Evolutionary conservation across 306 rosid genomes (phyloP), one percentile per base, ranked within the genome.

Genomic region (Myrica gale): DNA sequence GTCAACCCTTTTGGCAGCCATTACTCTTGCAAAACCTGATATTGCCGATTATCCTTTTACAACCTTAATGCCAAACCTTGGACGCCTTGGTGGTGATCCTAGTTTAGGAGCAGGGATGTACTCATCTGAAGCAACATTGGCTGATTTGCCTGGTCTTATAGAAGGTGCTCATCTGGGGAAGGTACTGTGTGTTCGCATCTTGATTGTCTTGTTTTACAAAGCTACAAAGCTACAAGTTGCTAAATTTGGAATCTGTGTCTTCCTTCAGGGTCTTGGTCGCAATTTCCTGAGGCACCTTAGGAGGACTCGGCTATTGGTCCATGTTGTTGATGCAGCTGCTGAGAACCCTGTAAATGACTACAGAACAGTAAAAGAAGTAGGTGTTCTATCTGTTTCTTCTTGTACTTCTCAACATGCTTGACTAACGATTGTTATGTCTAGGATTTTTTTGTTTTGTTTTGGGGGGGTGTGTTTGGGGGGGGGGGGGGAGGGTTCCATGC

Each of bases 131-230:
- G 97, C 97, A 78, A 96, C 99, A 37, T 79, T 96, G 79, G 99
- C 97, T 77, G 99, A 96, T 88, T 86, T 96, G 84, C 99, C 99
- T 57, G 99, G 99, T 77, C 98, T 96, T 78, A 96, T 92, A 69
- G 92, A 96, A 85, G 99, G 99, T 62, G 98, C 99, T 84, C 99
- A 96, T 87, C 86, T 92, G 78, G 99, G 99, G 80, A 96, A 96
- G 99, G 99, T 92, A 92, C 82, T 73, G 20, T 53, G 47, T 61
- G 69, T 45, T 66, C n/a, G 41, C 48, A 68, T 73, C 55, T 62
- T 53, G 42, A 57, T 37, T 70, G 69, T 52, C 45, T 53, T 26
- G 43, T 74, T 60, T 68, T 51, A 58, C 60, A 62, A 60, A 41
- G 5, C 26, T 51, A 58, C 60, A 62, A 60, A 41, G 5, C 26